phyloP scores from a whole-genome alignment of 768 basidiomycete species.

The Amanita inopinata region DNA sequence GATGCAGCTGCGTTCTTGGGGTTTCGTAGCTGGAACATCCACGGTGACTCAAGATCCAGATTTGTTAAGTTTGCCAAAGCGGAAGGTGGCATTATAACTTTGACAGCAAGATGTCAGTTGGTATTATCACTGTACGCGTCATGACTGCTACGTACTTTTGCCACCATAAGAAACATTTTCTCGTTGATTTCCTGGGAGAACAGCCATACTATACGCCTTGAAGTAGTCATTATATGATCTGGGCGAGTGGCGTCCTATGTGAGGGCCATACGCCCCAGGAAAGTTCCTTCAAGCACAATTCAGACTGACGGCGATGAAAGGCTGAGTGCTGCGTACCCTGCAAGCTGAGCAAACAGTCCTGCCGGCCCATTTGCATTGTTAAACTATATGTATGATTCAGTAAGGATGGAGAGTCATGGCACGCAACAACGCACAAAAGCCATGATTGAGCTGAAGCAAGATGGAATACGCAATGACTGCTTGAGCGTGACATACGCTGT shows the following conservation, averaged over 20 bases:
- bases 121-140: not conserved
- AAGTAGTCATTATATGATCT: conserved; percentile 86
- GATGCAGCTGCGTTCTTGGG: conserved; percentile 75
- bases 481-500: conserved; percentile 23
- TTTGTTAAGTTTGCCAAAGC: conserved; percentile 81
- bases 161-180: conserved; percentile 95
- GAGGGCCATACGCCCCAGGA: conserved; percentile 37
- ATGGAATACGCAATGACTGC: conserved; percentile 16
- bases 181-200: conserved; percentile 79
- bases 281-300: conserved; percentile 35
- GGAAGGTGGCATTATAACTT: conserved; percentile 97
- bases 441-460: conserved; percentile 21
- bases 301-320: not conserved
- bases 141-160: conserved; percentile 60
- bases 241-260: conserved; percentile 43
- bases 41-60: conserved; percentile 83
- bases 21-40: conserved; percentile 96
- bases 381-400: conserved; percentile 20
- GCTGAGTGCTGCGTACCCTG: conserved; percentile 38
- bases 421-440: conserved; percentile 29
- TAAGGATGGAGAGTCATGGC: not conserved
- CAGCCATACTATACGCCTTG: conserved; percentile 91
- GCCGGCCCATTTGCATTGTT: conserved; percentile 43
- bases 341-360: conserved; percentile 57
- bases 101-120: not conserved